Base-by-base conservation (phyloP, 2,329 filamentous ascomycete genomes). In the Fusarium aywerte region DNA sequence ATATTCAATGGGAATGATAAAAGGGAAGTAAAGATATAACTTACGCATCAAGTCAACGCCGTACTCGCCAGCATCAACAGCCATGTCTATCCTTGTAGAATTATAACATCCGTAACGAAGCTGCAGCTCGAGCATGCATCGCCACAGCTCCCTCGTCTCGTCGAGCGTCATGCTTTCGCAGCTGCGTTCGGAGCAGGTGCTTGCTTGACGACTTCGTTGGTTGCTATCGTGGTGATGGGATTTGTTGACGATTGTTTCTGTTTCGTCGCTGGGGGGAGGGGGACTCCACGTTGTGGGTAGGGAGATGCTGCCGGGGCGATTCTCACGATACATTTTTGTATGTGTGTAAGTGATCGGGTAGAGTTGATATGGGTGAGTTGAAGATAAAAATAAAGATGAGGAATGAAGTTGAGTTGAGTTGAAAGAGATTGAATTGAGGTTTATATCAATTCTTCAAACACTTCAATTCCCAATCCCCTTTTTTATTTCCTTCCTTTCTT, bases 111-210 rank as follows among this genome's bases (percentile, higher is more conserved):
- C 79, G 51, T 82, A 84, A 7, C 74, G 77, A 61, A 77, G 75
- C 70, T 84, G 82, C 10, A 84, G 75, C 45, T 80, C 78, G 3
- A 84, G 76, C 82, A 84, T 84, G 65, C 82, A 82, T 47, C 75
- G 72, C 82, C 82, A 84, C 4, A 84, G 70, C 33, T 79, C 77
- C 20, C 76, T 74, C 5, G 78, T 81, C 59, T 82, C 80, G 29
- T 80, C 77, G 23, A 71, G 68, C 23, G 68, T 76, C 75, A 80
- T 75, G 64, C 63, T 65, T 59, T 74, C 74, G 62, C 74, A 76
- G 69, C 74, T 76, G 9, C 64, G 74, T 11, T 74, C 73, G 6
- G 74, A 76, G 48, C 67, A 74, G 33, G 73, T 70, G 69, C 73
- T 74, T 15, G 74, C 61, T 58, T 74, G 67, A 35, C 74, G 62